phyloP scores from a whole-genome alignment of 73 alveolate species.

The Breviolum minutum region DNA sequence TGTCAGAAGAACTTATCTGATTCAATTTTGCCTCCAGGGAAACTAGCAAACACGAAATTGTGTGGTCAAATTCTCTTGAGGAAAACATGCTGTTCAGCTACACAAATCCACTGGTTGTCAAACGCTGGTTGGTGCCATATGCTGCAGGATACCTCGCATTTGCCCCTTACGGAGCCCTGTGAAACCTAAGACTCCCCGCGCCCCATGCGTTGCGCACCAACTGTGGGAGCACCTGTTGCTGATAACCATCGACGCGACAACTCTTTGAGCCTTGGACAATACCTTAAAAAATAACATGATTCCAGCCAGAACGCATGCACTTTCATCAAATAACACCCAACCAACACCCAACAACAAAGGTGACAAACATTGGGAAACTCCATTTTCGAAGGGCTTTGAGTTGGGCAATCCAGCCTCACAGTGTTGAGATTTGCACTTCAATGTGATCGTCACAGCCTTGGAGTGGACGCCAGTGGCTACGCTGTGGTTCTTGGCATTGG shows the following conservation, averaged over 20 bases:
- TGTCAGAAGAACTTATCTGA: too few relatives aligned
- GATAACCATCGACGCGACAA: not conserved
- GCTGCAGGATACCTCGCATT: too few relatives aligned
- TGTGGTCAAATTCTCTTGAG: too few relatives aligned
- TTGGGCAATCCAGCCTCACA: conserved; percentile 34
- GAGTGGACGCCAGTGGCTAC: not conserved
- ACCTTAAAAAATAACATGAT: not conserved
- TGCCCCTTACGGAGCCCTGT: too few relatives aligned
- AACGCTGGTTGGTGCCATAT: too few relatives aligned
- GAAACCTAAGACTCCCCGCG: not conserved
- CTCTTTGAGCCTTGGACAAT: not conserved
- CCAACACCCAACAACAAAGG: not conserved
- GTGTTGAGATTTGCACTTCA: conserved; percentile 80
- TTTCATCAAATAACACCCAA: not conserved
- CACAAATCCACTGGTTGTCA: too few relatives aligned
- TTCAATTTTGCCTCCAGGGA: too few relatives aligned
- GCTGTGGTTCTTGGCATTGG: too few relatives aligned
- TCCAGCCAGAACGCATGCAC: not conserved
- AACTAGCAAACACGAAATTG: too few relatives aligned
- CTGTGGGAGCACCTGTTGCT: conserved; percentile 59
- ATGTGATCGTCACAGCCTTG: conserved; percentile 63
- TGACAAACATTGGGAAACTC: not conserved
- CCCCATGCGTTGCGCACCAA: conserved; percentile 86
- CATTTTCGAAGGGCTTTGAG: not conserved
- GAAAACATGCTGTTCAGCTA: too few relatives aligned